Evolutionary conservation across 2,329 filamentous ascomycete genomes (phyloP), one percentile per base, ranked within the genome.

Genomic region (Colletotrichum navitas): DNA sequence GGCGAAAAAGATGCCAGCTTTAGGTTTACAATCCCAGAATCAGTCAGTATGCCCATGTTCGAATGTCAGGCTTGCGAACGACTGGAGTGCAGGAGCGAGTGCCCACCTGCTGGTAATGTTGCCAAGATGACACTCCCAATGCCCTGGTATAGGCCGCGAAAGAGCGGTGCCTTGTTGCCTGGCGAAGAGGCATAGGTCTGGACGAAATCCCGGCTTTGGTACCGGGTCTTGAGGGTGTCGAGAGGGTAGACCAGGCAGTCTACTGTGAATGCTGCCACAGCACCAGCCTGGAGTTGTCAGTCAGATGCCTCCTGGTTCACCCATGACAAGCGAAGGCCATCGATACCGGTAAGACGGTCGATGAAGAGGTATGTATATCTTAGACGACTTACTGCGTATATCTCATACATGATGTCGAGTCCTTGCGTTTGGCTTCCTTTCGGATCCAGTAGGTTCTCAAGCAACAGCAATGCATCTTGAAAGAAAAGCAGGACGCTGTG

Each of bases 181-280:
- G 87, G 86, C 29, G 88, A 87, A 1, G 88, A 87, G 0, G 85
- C 85, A 82, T 91, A 95, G 0, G 91, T 85, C 61, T 87, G 87
- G 47, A 89, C 83, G 81, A 94, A 96, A 76, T 94, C 89, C 16
- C 90, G 91, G 64, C 92, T 94, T 79, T 97, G 94, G 59, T 94
- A 87, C 12, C 94, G 89, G 10, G 94, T 97, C 80, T 97, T 97
- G 77, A 97, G 85, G 0, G 94, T 98, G 79, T 97, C 95, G 21
- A 97, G 85, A 0, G 94, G 95, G 77, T 96, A 97, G 45, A 97
- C 89, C 21, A 97, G 85, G 60, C 97, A 85, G 80, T 97, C 94
- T 68, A 97, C 92, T 1, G 92, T 92, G 79, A 97, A 94, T 34
- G 94, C 95, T 74, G 94, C 94, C 65, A 93, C 87, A 65, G 94